Base-by-base conservation (phyloP, 1,139 yeast species). In the Kazachstania sp. region DNA sequence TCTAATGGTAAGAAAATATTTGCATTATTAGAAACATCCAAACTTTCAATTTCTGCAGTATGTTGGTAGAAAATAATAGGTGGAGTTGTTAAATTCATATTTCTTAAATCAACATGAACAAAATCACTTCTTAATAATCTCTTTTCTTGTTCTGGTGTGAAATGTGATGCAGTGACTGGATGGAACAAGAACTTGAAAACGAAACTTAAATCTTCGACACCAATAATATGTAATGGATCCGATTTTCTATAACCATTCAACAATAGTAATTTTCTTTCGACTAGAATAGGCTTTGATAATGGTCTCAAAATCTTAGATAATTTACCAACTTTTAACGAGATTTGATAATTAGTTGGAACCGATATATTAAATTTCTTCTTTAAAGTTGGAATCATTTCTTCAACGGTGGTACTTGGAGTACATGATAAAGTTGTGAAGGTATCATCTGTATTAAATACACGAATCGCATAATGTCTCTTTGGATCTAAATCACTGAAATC, bases 21-120 rank as follows among this genome's bases (percentile, higher is more conserved):
- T 6, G 96, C 95, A 63, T 90, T 90, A 53, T 85, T 81, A 0
- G 95, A 85, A 15, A 87, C 90, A 63, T 90, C 92, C 53, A 90
- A 72, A 55, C 82, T 76, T 55, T 83, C 87, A 50, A 90, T 86
- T 54, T 86, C 94, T 49, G 83, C 77, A 1, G 95, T 86, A 54
- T 82, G 87, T 55, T 81, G 86, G 59, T 83, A 90, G 57, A 88
- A 79, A 38, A 83, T 75, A 47, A 86, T 84, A 0, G 97, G 97
- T 15, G 90, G 84, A 30, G 87, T 86, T 53, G 86, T 87, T 50
- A 88, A 71, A 56, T 85, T 83, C 70, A 85, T 76, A 43, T 85
- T 79, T 38, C 82, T 78, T 49, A 90, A 72, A 59, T 86, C 79
- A 12, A 87, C 95, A 61, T 83, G 81, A 15, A 83, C 81, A 53